Percentiles rank a stretch among this genome's conserved stretches.
Conservation (phyloP, 108 stramenopile species). For the Cyclotella atomus region DNA sequence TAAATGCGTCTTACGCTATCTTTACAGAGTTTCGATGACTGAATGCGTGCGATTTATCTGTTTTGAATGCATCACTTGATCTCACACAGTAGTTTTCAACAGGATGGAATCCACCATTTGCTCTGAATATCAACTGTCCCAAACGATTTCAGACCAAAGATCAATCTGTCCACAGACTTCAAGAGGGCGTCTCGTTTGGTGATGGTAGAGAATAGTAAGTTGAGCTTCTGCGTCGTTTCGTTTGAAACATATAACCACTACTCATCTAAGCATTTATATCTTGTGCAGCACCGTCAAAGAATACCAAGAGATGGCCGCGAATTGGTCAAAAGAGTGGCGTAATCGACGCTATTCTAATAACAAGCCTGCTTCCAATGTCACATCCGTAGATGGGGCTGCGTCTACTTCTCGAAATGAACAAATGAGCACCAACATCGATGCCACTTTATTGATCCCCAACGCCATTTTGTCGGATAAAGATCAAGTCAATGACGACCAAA, state of each 20-base stretch:
- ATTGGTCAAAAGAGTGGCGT: slow-evolving; percentile 73
- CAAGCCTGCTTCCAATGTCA: not conserved
- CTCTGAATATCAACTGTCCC: slow-evolving; percentile 63
- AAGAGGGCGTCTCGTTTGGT: slow-evolving; percentile 92
- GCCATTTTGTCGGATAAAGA: too few relatives aligned
- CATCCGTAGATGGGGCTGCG: not conserved
- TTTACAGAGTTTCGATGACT: too few relatives aligned
- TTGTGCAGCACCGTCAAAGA: slow-evolving; percentile 53
- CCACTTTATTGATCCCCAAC: too few relatives aligned
- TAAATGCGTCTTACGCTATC: too few relatives aligned
- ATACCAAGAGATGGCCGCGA: slow-evolving; percentile 71
- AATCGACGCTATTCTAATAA: slow-evolving; percentile 49
- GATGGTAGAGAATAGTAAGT: slow-evolving; percentile 86
- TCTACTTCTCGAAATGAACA: too few relatives aligned
- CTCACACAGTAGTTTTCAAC: not conserved
- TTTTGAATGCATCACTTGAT: not conserved
- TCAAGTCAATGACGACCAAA: not conserved
- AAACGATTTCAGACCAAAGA: slow-evolving; percentile 83
- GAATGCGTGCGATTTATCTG: too few relatives aligned
- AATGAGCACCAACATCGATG: too few relatives aligned
- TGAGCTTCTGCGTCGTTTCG: not conserved
- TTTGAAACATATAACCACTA: not conserved
- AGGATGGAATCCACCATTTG: slow-evolving; percentile 57
- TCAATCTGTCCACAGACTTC: slow-evolving; percentile 81
- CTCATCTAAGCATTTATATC: not conserved